Conservation (phyloP, 257 asterid species). For the Paraleonurus japonicus region DNA sequence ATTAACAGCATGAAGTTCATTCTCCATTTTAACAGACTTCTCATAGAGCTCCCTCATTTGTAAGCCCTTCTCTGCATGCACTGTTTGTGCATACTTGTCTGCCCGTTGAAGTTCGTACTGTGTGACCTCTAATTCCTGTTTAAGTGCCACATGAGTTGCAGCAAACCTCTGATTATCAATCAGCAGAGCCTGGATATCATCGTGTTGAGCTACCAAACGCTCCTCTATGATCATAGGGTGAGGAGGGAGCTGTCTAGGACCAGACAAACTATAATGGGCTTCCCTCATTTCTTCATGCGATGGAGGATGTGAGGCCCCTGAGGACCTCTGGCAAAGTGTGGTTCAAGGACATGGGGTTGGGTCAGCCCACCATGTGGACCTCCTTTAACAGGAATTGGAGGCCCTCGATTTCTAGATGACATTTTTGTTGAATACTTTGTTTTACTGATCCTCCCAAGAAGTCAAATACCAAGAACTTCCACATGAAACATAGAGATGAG, state of each 20-base stretch:
- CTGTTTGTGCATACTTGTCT: slow-evolving; percentile 66
- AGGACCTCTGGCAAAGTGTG: slow-evolving; percentile 50
- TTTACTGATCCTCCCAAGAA: slow-evolving; percentile 9
- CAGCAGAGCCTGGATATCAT: slow-evolving; percentile 77
- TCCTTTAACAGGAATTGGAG: slow-evolving; percentile 60
- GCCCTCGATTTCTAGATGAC: slow-evolving; percentile 86
- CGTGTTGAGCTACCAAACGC: slow-evolving; percentile 74
- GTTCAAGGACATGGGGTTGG: slow-evolving; percentile 50
- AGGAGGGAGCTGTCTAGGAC: slow-evolving; percentile 66
- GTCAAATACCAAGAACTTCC: slow-evolving; percentile 11
- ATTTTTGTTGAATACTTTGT: slow-evolving; percentile 27
- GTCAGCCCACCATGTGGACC: slow-evolving; percentile 55
- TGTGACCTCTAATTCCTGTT: slow-evolving; percentile 76
- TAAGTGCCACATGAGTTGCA: slow-evolving; percentile 93
- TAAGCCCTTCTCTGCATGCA: slow-evolving; percentile 67
- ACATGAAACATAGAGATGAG: slow-evolving; percentile 13
- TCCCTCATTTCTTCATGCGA: slow-evolving; percentile 74
- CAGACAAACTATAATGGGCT: slow-evolving; percentile 60
- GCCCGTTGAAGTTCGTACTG: slow-evolving; percentile 81
- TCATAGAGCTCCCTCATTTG: slow-evolving; percentile 72
- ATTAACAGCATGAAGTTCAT: slow-evolving; percentile 65
- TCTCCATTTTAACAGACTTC: slow-evolving; percentile 77
- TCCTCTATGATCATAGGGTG: slow-evolving; percentile 73
- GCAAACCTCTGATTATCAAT: slow-evolving; percentile 89
- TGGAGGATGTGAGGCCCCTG: slow-evolving; percentile 50